These are phyloP conservation scores for Xylaria sp. DNA, from an alignment of 2,329 filamentous ascomycete genomes.

Conservation along the genomic window DNA sequence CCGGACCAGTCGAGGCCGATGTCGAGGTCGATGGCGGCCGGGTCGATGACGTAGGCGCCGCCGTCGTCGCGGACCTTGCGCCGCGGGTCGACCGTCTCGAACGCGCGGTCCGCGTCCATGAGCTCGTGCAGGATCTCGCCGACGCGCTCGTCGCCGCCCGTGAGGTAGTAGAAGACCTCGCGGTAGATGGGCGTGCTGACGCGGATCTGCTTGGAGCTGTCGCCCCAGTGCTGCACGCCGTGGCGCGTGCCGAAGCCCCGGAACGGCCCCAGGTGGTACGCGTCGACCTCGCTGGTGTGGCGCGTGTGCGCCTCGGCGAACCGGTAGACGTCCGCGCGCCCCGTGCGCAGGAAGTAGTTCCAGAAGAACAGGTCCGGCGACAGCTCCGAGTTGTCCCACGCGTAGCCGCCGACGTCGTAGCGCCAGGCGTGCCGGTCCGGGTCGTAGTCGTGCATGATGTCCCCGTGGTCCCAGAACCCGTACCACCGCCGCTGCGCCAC, in stretches of 20 bases:
- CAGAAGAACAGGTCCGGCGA: slow-evolving; percentile 66
- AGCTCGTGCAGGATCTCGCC: slow-evolving; percentile 57
- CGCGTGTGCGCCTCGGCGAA: slow-evolving; percentile 61
- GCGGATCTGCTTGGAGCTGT: slow-evolving; percentile 64
- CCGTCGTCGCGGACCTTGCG: slow-evolving; percentile 56
- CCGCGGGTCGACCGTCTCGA: slow-evolving; percentile 56
- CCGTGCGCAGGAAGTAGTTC: slow-evolving; percentile 64
- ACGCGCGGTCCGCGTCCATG: slow-evolving; percentile 57
- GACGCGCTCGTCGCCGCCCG: slow-evolving; percentile 59
- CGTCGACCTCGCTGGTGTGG: slow-evolving; percentile 64
- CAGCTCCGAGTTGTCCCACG: slow-evolving; percentile 67
- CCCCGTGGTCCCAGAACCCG: slow-evolving; percentile 64
- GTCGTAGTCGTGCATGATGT: slow-evolving; percentile 67
- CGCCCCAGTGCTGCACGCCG: slow-evolving; percentile 63
- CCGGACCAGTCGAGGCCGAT: slow-evolving; percentile 63
- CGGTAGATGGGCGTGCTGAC: slow-evolving; percentile 62
- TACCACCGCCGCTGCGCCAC: slow-evolving; percentile 63
- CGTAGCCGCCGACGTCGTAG: slow-evolving; percentile 65
- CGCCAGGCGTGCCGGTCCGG: slow-evolving; percentile 61
- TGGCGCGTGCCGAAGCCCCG: slow-evolving; percentile 65
- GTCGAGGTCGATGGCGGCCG: slow-evolving; percentile 49
- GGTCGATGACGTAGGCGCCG: slow-evolving; percentile 51
- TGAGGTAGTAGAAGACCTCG: slow-evolving; percentile 59
- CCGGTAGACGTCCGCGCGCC: slow-evolving; percentile 58
- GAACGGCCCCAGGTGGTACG: slow-evolving; percentile 61